phyloP scores from a whole-genome alignment of 108 stramenopile genomes.

The Skeletonema grethae region DNA sequence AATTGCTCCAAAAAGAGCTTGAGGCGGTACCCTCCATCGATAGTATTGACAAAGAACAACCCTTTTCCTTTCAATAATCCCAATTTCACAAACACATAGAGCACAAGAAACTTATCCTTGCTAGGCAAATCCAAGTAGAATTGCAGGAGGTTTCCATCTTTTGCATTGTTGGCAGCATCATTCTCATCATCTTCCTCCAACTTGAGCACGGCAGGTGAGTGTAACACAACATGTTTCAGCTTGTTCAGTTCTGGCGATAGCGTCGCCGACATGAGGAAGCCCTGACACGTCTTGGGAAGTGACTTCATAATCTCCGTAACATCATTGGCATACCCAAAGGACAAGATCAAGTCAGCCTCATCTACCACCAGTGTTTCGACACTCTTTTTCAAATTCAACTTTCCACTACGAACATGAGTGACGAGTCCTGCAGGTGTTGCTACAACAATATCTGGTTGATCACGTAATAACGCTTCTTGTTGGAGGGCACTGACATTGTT shows the following conservation, averaged over 20 bases:
- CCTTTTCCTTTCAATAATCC: constrained; percentile 95
- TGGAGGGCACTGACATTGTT: constrained; percentile 11
- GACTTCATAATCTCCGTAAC: constrained; percentile 80
- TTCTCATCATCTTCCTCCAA: constrained; percentile 85
- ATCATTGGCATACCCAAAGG: constrained; percentile 93
- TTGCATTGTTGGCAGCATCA: constrained; percentile 14
- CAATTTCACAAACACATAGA: constrained; percentile 77
- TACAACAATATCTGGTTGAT: constrained; percentile 76
- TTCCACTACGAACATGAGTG: constrained; percentile 66
- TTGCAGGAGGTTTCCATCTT: constrained; percentile 81
- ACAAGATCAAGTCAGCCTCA: constrained; percentile 98
- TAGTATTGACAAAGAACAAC: constrained; percentile 96
- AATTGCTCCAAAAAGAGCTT: constrained; percentile 98
- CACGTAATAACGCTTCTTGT: constrained; percentile 81
- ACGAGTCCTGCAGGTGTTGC: constrained; percentile 81
- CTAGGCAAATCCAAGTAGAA: constrained; percentile 83
- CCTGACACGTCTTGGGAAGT: constrained; percentile 94
- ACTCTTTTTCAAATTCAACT: constrained; percentile 55
- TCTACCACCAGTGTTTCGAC: constrained; percentile 94
- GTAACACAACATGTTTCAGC: constrained; percentile 91
- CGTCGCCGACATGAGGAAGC: constrained; percentile 98
- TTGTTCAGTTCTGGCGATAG: constrained; percentile 89
- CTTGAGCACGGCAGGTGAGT: constrained; percentile 93
- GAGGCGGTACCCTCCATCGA: constrained; percentile 91
- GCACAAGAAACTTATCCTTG: constrained; percentile 86